Evolutionary conservation across 169 alveolate genomes (phyloP), one percentile per base, ranked within the genome.

Genomic region (Cryptosporidium canis): DNA sequence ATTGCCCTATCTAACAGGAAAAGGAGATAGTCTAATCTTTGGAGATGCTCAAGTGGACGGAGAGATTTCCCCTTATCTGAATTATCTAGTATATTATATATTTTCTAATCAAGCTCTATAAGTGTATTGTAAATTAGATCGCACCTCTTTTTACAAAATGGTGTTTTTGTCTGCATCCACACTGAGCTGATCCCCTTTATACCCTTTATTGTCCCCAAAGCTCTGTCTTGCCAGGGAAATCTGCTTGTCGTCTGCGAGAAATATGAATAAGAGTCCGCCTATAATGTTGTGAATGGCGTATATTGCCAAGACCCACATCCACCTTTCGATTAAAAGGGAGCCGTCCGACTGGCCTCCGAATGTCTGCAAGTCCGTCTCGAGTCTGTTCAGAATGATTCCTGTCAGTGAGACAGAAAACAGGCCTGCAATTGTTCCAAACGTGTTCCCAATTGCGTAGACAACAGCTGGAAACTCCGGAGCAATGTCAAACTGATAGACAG

Each of bases 351-450:
- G 51, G 24, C 37, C 9, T 27, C 27, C 58, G 8, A 47, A 21
- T 5, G n/a, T 31, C 64, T 71, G 53, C 16, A 71, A 35, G 24
- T 77, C 77, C 9, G 21, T 35, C 47, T 77, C 77, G 4, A 58
- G 58, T 44, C 66, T 77, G 47, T 77, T 55, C 37, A 77, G 45
- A 18, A 77, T 77, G 14, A 77, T 61, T 18, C 87, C 87, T 41
- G 87, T 77, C 21, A 77, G 55, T n/a, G 87, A 77, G 24, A 77
- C 71, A 27, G 87, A 77, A 61, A 77, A 61, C 6, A 77, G 44
- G 3, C 87, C 87, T 21, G 87, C 72, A 77, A 77, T 43, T 21
- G 87, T 77, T 16, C 87, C 87, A 35, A 61, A 77, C 9, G 87
- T 77, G 29, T 77, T 77, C 21, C 87, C 87, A 39, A 77, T 77